A percentile compares a stretch with the other conserved stretches of the same genome.
These are phyloP conservation scores for Fusarium tuaranense DNA, from an alignment of 2,329 filamentous ascomycete species.

Conservation along the genomic window DNA sequence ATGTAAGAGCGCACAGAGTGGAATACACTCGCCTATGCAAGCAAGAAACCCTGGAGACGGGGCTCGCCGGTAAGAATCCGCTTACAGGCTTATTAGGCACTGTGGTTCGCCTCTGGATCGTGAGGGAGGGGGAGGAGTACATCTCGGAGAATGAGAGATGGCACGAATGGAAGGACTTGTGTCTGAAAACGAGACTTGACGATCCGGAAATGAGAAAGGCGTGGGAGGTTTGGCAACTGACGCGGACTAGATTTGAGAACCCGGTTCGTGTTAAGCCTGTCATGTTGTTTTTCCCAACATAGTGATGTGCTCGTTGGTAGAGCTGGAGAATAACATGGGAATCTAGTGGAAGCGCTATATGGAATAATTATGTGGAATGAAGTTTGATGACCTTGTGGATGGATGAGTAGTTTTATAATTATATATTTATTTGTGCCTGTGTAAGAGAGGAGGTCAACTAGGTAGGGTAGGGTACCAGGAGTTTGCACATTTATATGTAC, in stretches of 20 bases:
- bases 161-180: slow-evolving; percentile 23
- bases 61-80: background rate
- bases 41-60: slow-evolving; percentile 11
- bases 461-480: background rate
- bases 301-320: background rate
- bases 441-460: background rate
- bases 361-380: background rate
- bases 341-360: background rate
- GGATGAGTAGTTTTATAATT: too few relatives aligned
- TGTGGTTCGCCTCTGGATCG: slow-evolving; percentile 26
- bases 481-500: background rate
- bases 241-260: slow-evolving; percentile 10
- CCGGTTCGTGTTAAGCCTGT: background rate
- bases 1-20: background rate
- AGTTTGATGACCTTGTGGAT: background rate
- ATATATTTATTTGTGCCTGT: background rate
- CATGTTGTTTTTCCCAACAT: background rate
- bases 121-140: background rate
- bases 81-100: background rate
- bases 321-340: background rate
- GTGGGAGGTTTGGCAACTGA: slow-evolving; percentile 17
- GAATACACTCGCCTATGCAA: slow-evolving; percentile 20
- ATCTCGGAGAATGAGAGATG: background rate
- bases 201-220: background rate
- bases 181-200: background rate